Evolutionary conservation across 805 yeast genomes (phyloP).

Genomic region (Ogataea methylovora): DNA sequence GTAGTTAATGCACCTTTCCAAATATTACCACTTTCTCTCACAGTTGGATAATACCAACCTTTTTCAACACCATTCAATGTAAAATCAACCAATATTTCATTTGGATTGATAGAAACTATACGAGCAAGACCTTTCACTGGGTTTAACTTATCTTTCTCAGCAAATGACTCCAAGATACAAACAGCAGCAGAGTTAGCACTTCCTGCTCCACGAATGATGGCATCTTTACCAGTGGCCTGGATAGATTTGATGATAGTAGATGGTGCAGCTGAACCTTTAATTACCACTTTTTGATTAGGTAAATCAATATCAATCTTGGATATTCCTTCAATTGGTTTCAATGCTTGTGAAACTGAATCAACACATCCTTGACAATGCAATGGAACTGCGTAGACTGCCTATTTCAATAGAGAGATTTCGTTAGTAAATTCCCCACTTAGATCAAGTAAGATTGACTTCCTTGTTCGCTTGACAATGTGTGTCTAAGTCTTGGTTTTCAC

Average conservation of each 20-base stretch:
- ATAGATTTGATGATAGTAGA: slow-evolving; percentile 62
- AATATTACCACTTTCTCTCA: slow-evolving; percentile 69
- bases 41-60: slow-evolving; percentile 63
- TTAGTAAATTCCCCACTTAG: too few relatives aligned
- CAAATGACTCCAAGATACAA: slow-evolving; percentile 74
- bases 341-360: slow-evolving; percentile 45
- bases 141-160: slow-evolving; percentile 27
- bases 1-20: slow-evolving; percentile 65
- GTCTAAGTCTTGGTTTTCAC: neutral
- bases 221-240: slow-evolving; percentile 74
- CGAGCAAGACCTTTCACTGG: slow-evolving; percentile 87
- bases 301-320: slow-evolving; percentile 50
- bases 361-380: slow-evolving; percentile 74
- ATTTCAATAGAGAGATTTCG: too few relatives aligned
- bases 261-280: slow-evolving; percentile 69
- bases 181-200: slow-evolving; percentile 85
- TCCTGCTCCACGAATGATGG: slow-evolving; percentile 89
- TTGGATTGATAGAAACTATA: slow-evolving; percentile 55
- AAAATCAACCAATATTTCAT: slow-evolving; percentile 61
- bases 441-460: too few relatives aligned
- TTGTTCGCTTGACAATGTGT: too few relatives aligned
- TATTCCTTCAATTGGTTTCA: slow-evolving; percentile 45
- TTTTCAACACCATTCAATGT: slow-evolving; percentile 65
- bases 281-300: slow-evolving; percentile 51
- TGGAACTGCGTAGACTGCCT: slow-evolving; percentile 78